Percentiles rank a stretch among this genome's conserved stretches.
phyloP scores from a whole-genome alignment of 2,329 filamentous ascomycete genomes.

The Cladophialophora yegresii region DNA sequence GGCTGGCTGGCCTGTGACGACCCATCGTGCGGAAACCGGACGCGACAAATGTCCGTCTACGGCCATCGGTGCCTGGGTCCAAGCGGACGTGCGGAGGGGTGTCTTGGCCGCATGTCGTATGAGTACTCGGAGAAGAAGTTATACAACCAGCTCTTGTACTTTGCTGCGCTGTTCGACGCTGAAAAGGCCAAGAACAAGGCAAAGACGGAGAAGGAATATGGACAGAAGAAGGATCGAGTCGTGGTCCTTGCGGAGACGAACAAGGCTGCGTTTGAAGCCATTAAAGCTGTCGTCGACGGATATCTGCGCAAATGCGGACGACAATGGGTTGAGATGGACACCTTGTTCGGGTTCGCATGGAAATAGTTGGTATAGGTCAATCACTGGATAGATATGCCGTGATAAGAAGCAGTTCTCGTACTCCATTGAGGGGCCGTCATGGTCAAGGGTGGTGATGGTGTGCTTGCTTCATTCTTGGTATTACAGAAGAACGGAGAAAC shows the following conservation, averaged over 20 bases:
- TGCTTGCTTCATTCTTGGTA: not conserved
- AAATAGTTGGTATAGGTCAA: constrained; percentile 16
- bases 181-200: constrained; percentile 69
- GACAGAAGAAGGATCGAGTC: constrained; percentile 65
- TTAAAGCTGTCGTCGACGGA: constrained; percentile 74
- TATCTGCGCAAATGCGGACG: constrained; percentile 88
- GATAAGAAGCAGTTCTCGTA: not conserved
- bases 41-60: constrained; percentile 90
- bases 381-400: not conserved
- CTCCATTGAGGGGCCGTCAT: not conserved
- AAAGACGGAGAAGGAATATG: constrained; percentile 52
- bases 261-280: constrained; percentile 71
- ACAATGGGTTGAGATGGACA: constrained; percentile 93
- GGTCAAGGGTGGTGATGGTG: not conserved
- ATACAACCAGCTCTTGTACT: constrained; percentile 93
- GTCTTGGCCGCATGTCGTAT: constrained; percentile 82
- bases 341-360: constrained; percentile 67
- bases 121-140: constrained; percentile 85
- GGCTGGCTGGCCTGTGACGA: constrained; percentile 91
- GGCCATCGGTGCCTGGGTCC: constrained; percentile 87
- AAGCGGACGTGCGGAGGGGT: constrained; percentile 79
- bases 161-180: constrained; percentile 81
- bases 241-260: constrained; percentile 78
- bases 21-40: constrained; percentile 78
- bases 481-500: not conserved